Evolutionary conservation across 345 rosid species (phyloP).

Genomic region (Hirschfeldia incana): DNA sequence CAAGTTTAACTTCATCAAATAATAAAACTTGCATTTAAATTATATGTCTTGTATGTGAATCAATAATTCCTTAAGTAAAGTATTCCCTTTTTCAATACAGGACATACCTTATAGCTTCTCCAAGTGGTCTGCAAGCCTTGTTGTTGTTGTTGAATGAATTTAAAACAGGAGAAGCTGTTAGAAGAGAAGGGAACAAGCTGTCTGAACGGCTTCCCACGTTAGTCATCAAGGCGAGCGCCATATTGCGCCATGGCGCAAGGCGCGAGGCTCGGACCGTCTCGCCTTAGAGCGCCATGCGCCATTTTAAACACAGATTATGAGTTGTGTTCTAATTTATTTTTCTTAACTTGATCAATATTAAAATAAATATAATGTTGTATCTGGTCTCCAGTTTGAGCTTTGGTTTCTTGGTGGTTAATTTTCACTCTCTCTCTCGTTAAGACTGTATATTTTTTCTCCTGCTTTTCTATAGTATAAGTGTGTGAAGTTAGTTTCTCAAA

Average conservation of each 20-base stretch:
- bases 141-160: not conserved
- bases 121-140: not conserved
- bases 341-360: too few species aligned
- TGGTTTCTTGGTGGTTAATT: too few species aligned
- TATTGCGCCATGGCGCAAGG: not conserved
- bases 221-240: not conserved
- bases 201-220: not conserved
- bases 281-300: not conserved
- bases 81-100: not conserved
- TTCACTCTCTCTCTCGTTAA: too few species aligned
- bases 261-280: not conserved
- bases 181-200: not conserved
- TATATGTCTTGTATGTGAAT: not conserved
- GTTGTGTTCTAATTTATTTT: too few species aligned
- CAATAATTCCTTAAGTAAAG: not conserved
- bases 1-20: not conserved
- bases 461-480: too few species aligned
- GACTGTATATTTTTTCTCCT: too few species aligned
- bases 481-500: too few species aligned
- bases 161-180: not conserved
- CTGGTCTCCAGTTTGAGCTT: too few species aligned
- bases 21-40: not conserved
- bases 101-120: not conserved
- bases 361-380: too few species aligned
- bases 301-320: not conserved